phyloP scores from a whole-genome alignment of 345 rosid species.

The Syzygium oleosum region DNA sequence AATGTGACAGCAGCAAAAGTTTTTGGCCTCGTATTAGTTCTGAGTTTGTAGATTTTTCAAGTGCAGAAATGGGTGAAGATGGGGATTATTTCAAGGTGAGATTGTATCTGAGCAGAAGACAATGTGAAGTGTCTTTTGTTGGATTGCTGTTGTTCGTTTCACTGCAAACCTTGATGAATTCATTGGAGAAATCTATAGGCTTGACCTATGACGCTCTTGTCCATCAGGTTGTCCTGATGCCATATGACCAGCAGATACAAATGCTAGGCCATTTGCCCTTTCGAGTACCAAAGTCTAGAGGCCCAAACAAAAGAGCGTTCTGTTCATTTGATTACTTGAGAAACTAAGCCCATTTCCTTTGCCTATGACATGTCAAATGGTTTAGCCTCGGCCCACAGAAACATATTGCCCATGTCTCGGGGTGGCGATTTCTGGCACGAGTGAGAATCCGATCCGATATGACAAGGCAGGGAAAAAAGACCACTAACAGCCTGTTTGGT shows the following conservation, averaged over 20 bases:
- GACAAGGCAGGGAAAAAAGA: background rate
- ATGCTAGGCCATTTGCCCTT: background rate
- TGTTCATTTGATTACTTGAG: background rate
- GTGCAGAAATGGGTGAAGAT: background rate
- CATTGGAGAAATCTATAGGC: background rate
- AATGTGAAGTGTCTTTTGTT: background rate
- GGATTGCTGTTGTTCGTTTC: background rate
- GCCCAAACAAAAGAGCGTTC: background rate
- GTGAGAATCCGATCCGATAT: background rate
- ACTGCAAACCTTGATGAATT: background rate
- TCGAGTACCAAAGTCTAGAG: background rate
- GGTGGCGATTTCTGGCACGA: background rate
- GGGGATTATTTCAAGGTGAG: constrained; percentile 1
- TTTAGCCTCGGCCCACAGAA: background rate
- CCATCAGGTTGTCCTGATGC: background rate
- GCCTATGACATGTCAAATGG: background rate
- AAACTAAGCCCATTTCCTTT: background rate
- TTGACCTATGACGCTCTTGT: background rate
- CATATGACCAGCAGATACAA: background rate
- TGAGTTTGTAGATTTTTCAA: background rate
- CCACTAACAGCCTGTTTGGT: background rate
- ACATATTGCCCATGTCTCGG: background rate
- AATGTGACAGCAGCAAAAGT: background rate
- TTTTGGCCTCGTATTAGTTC: background rate
- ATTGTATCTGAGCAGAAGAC: background rate